A percentile compares a stretch with the other conserved stretches of the same genome.
These are phyloP conservation scores for Asterochloris erici DNA, from an alignment of 139 green algal genomes.

Conservation along the genomic window DNA sequence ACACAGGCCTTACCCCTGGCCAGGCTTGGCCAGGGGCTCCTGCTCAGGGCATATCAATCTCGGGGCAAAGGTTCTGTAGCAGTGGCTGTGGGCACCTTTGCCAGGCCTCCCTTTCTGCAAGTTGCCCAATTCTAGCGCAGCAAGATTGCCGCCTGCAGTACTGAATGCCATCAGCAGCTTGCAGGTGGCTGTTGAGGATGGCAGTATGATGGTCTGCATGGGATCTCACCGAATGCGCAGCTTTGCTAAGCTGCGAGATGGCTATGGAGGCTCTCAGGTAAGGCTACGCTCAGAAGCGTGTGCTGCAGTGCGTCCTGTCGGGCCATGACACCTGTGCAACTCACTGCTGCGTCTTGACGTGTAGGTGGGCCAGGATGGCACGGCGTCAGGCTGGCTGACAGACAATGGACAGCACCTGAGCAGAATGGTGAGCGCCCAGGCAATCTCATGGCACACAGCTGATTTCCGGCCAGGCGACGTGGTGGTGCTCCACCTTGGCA, in stretches of 20 bases:
- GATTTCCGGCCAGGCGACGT: slow-evolving; percentile 27
- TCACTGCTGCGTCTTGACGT: too few relatives aligned
- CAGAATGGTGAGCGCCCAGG: background rate
- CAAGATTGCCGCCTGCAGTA: too few relatives aligned
- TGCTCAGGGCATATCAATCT: too few relatives aligned
- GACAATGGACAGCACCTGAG: slow-evolving; percentile 20
- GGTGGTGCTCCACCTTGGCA: slow-evolving; percentile 20
- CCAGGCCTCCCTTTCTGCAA: background rate
- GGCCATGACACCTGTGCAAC: background rate
- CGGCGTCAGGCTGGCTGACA: slow-evolving; percentile 25
- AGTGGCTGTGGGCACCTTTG: too few relatives aligned
- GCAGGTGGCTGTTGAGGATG: slow-evolving; percentile 12
- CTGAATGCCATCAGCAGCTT: background rate
- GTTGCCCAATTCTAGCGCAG: background rate
- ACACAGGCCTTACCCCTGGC: too few relatives aligned
- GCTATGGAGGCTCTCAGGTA: slow-evolving; percentile 22
- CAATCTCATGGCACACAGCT: slow-evolving; percentile 9
- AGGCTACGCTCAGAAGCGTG: too few relatives aligned
- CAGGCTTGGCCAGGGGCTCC: too few relatives aligned
- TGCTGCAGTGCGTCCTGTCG: too few relatives aligned
- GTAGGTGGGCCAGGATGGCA: slow-evolving; percentile 25
- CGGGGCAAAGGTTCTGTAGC: too few relatives aligned
- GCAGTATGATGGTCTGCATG: slow-evolving; percentile 15
- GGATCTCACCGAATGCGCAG: slow-evolving; percentile 18
- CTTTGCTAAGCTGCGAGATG: slow-evolving; percentile 16